Conservation (phyloP, 805 yeast genomes). For the Metschnikowia continentalis region DNA sequence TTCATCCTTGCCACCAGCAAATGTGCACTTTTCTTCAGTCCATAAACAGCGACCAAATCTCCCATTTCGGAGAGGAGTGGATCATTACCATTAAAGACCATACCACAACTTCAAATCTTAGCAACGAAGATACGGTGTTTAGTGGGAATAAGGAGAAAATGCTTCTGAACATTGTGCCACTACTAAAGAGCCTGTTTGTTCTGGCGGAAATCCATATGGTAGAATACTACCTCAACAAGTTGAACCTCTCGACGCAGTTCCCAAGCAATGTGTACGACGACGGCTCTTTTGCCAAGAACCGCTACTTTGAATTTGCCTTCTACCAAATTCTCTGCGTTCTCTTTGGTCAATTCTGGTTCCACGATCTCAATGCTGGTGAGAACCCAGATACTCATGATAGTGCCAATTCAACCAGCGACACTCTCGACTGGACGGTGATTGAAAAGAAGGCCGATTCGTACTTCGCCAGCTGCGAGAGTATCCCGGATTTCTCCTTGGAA, state of each 20-base stretch:
- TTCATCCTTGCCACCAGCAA: slow-evolving; percentile 18
- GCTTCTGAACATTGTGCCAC: slow-evolving; percentile 7
- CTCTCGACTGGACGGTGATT: slow-evolving; percentile 12
- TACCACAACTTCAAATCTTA: slow-evolving; percentile 4
- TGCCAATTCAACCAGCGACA: neutral
- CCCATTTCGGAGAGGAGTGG: slow-evolving; percentile 10
- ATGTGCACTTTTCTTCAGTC: neutral
- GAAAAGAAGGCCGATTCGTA: slow-evolving; percentile 24
- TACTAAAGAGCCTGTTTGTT: slow-evolving; percentile 13
- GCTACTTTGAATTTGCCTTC: slow-evolving; percentile 27
- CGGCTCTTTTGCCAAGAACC: slow-evolving; percentile 20
- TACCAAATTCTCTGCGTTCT: slow-evolving; percentile 22
- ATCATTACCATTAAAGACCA: slow-evolving; percentile 3
- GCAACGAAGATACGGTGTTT: slow-evolving; percentile 9
- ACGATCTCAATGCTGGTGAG: neutral
- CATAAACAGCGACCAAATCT: neutral
- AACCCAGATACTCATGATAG: neutral
- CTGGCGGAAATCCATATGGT: slow-evolving; percentile 20
- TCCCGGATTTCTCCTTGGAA: slow-evolving; percentile 11
- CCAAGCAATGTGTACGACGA: slow-evolving; percentile 22
- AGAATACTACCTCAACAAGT: slow-evolving; percentile 16
- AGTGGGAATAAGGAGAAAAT: slow-evolving; percentile 6
- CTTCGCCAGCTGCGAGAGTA: slow-evolving; percentile 19
- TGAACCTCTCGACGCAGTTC: slow-evolving; percentile 20
- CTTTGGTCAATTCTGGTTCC: slow-evolving; percentile 23